Conservation (phyloP, 768 basidiomycete genomes). For the Tubosaeta sp. region DNA sequence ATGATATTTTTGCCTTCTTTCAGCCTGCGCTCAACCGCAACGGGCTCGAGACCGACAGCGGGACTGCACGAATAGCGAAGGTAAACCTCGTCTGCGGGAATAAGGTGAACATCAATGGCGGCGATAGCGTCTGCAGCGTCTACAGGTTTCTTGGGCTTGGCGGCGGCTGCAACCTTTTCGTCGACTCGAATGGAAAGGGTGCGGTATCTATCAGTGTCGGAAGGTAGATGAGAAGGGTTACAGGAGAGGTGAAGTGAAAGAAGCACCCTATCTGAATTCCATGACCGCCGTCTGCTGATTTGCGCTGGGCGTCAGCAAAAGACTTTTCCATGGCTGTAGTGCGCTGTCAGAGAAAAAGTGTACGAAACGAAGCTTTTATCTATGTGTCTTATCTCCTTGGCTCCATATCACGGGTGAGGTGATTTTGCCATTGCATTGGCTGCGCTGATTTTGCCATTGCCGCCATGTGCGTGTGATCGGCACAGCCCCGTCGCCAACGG, state of each 20-base stretch:
- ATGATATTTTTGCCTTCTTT: conserved; percentile 46
- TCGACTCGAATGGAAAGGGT: conserved; percentile 45
- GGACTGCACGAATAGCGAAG: conserved; percentile 42
- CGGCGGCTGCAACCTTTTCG: conserved; percentile 20
- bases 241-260: neutral
- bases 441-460: conserved; percentile 30
- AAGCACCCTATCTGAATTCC: conserved; percentile 31
- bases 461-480: neutral
- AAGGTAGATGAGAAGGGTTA: neutral
- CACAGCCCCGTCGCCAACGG: conserved; percentile 3
- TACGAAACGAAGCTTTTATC: conserved; percentile 10
- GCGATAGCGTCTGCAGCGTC: conserved; percentile 40
- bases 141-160: conserved; percentile 13
- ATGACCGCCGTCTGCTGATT: conserved; percentile 19
- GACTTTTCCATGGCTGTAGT: conserved; percentile 19
- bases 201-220: conserved; percentile 30
- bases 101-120: conserved; percentile 46
- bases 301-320: conserved; percentile 5
- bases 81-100: conserved; percentile 39
- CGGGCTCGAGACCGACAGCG: conserved; percentile 43
- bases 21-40: conserved; percentile 39
- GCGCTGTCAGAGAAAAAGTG: neutral
- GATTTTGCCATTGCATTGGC: conserved; percentile 23
- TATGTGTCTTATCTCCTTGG: conserved; percentile 6
- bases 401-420: conserved; percentile 5